Base-by-base conservation (phyloP, 495 filamentous ascomycete genomes). In the Saxophila tyrrhenica region DNA sequence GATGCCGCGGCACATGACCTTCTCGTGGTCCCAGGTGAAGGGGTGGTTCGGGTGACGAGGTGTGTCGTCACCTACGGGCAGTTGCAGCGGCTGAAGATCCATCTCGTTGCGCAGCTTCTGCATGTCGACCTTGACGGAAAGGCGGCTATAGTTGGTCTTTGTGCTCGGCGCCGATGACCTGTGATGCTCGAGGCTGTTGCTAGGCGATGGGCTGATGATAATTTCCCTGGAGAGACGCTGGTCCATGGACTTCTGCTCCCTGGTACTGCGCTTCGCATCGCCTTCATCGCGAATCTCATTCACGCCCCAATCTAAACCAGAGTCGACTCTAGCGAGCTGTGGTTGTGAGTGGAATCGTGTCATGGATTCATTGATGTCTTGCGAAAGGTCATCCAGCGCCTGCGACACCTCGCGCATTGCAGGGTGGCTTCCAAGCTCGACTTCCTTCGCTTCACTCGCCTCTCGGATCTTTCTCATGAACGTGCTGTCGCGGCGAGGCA, bases 21-120 rank as follows among this genome's bases (percentile, higher is more conserved):
- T 48, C 45, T 48, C 45, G 21, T 48, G 45, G 45, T 48, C 20
- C 45, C 45, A 48, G 20, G 20, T 48, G 45, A 48, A 25, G 5
- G 45, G 45, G 21, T 48, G 45, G 21, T 48, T 23, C 13, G 45
- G 45, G 45, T 48, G 45, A 9, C 13, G 10, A 9, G 24, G 45
- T 10, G 45, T 24, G 9, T 25, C 45, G 19, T 11, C 9, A 3
- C 45, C 45, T 11, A 15, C 9, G 9, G 45, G 21, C 5, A 48
- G 9, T 5, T 11, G 19, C 3, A 25, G 13, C 13, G 45, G 45
- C 3, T 15, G 20, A 9, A 48, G 23, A 25, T 20, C 45, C 10
- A 48, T 21, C 3, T 23, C 20, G 9, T 15, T 25, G 45, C 45
- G 45, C 13, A 48, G 45, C 24, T 23, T 25, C 45, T 48, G 45